These are phyloP conservation scores for Begonia masoniana DNA, from an alignment of 306 rosid genomes.

Conservation along the genomic window DNA sequence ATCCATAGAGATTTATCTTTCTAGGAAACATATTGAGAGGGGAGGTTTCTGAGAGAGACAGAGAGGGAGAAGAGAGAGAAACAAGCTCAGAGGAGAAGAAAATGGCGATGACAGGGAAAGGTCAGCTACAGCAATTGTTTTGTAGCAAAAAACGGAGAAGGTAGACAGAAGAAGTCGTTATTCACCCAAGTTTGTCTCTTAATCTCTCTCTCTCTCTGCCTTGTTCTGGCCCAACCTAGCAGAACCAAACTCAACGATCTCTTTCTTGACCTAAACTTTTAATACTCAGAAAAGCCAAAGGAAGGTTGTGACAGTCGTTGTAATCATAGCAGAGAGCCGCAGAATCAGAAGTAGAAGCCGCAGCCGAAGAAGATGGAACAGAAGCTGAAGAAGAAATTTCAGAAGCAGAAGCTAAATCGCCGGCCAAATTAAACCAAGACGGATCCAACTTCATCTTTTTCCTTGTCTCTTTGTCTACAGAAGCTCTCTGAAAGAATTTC, in stretches of 20 bases:
- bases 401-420: conserved; percentile 4
- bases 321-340: not conserved
- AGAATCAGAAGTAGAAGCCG: conserved; percentile 6
- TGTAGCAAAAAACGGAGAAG: not conserved
- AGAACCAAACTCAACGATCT: not conserved
- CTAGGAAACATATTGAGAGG: conserved; percentile 22
- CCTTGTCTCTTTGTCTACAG: conserved; percentile 6
- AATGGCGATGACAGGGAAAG: conserved; percentile 20
- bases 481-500: conserved; percentile 30
- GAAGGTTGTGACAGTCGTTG: not conserved
- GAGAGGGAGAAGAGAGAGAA: not conserved
- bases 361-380: too few relatives aligned
- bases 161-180: conserved; percentile 42
- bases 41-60: not conserved
- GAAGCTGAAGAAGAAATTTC: too few relatives aligned
- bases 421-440: not conserved
- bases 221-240: not conserved
- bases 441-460: not conserved
- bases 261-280: conserved; percentile 4
- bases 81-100: conserved; percentile 3
- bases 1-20: conserved; percentile 30
- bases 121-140: conserved; percentile 5
- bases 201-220: not conserved
- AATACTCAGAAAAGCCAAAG: conserved; percentile 35
- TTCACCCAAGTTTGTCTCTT: conserved; percentile 22